These are phyloP conservation scores for Fusarium sp. DNA, from an alignment of 2,329 filamentous ascomycete species.

Conservation along the genomic window DNA sequence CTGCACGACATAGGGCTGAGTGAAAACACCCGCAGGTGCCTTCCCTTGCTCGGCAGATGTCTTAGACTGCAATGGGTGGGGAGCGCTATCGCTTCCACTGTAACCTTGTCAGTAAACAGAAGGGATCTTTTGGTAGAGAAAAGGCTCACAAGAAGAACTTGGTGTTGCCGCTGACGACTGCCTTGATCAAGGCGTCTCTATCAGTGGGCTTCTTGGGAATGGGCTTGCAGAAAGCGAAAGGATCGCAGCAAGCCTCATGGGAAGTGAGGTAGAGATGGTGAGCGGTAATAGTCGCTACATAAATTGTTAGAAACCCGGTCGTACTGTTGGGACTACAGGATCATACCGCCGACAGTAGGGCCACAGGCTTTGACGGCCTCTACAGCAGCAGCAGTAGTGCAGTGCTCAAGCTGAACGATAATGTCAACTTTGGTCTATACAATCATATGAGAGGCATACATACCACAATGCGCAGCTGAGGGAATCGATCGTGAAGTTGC, in stretches of 20 bases:
- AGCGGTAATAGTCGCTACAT: constrained; percentile 79
- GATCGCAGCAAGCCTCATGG: constrained; percentile 73
- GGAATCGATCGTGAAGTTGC: constrained; percentile 79
- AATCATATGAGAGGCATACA: not conserved
- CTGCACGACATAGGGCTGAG: constrained; percentile 76
- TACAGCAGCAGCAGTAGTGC: constrained; percentile 84
- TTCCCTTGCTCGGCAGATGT: constrained; percentile 57
- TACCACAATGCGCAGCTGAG: constrained; percentile 71
- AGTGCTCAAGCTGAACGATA: constrained; percentile 74
- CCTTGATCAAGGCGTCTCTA: constrained; percentile 76
- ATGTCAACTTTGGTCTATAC: not conserved
- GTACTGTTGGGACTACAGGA: not conserved
- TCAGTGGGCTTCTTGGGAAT: constrained; percentile 80
- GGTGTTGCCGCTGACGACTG: constrained; percentile 66
- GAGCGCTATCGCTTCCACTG: constrained; percentile 70
- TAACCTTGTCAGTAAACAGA: constrained; percentile 1
- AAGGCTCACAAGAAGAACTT: constrained; percentile 78
- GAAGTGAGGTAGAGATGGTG: constrained; percentile 86
- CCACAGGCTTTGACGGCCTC: constrained; percentile 82
- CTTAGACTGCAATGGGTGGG: constrained; percentile 72
- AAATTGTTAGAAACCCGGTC: not conserved
- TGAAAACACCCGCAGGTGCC: constrained; percentile 81
- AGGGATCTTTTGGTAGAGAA: not conserved
- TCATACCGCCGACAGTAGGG: constrained; percentile 72
- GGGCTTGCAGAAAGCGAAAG: constrained; percentile 76